A percentile compares a stretch with the other conserved stretches of the same genome.
phyloP scores from a whole-genome alignment of 2,329 filamentous ascomycete species.

The Aspergillus jensenii region DNA sequence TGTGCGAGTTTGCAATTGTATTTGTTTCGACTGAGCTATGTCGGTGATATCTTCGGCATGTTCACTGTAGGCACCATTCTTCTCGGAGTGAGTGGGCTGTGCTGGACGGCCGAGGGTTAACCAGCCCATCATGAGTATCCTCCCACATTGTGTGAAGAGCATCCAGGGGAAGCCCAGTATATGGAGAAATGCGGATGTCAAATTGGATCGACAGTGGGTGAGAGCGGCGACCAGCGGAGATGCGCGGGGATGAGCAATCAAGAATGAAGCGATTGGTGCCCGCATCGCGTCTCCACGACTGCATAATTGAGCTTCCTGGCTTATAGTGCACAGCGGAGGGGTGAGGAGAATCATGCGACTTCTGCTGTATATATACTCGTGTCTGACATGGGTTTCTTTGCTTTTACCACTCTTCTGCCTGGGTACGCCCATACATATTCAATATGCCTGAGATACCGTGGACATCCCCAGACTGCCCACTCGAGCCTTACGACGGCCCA shows the following conservation, averaged over 20 bases:
- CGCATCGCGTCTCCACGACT: not conserved
- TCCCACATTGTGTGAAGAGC: not conserved
- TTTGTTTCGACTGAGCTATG: not conserved
- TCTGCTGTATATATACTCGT: no score
- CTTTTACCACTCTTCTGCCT: no score
- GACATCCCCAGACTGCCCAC: not conserved
- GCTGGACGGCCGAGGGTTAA: not conserved
- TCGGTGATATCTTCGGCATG: not conserved
- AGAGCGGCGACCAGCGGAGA: not conserved
- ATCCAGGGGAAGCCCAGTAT: not conserved
- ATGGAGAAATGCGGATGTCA: not conserved
- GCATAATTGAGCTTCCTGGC: not conserved
- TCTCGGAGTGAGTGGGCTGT: not conserved
- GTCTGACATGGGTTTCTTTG: no score
- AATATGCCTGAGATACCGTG: not conserved
- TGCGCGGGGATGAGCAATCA: not conserved
- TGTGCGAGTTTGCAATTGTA: not conserved
- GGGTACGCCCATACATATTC: no score
- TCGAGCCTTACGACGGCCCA: conserved; percentile 20
- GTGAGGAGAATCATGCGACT: no score
- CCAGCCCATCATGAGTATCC: not conserved
- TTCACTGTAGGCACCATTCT: not conserved
- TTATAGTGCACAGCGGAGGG: no score
- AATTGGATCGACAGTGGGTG: no score
- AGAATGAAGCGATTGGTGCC: not conserved